phyloP scores from a whole-genome alignment of 768 basidiomycete species.

The Naganishia vishniacii region DNA sequence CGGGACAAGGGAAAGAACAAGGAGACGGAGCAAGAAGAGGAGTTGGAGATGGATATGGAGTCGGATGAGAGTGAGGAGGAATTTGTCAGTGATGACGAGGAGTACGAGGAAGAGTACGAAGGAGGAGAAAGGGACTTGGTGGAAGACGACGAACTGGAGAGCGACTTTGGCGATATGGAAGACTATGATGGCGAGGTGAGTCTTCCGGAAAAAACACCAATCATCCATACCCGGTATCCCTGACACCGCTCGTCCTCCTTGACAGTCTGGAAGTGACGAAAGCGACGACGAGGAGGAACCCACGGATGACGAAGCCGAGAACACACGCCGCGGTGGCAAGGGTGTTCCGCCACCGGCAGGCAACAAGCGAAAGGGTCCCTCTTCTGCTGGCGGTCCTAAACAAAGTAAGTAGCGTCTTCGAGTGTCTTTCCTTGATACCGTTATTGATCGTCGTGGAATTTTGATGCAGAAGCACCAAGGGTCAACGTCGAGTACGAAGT shows the following conservation, averaged over 20 bases:
- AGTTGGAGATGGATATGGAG: slow-evolving; percentile 53
- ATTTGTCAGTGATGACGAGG: slow-evolving; percentile 55
- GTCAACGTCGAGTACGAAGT: slow-evolving; percentile 97
- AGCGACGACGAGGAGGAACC: slow-evolving; percentile 47
- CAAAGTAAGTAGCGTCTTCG: slow-evolving; percentile 30
- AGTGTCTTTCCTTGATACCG: neutral
- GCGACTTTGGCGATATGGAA: slow-evolving; percentile 63
- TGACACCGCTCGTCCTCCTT: neutral
- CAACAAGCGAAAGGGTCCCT: slow-evolving; percentile 45
- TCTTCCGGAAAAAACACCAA: no score
- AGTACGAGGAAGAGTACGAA: slow-evolving; percentile 57
- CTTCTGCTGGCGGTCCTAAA: slow-evolving; percentile 29
- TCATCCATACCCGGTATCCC: no score
- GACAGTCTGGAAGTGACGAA: slow-evolving; percentile 43
- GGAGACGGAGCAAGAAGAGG: slow-evolving; percentile 42
- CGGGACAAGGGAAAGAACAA: slow-evolving; percentile 45
- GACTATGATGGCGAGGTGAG: slow-evolving; percentile 49
- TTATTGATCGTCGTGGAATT: neutral
- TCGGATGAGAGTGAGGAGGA: slow-evolving; percentile 47
- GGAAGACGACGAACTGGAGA: slow-evolving; percentile 64
- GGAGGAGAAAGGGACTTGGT: slow-evolving; percentile 59
- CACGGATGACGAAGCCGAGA: slow-evolving; percentile 52
- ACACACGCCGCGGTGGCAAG: slow-evolving; percentile 55
- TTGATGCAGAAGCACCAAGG: slow-evolving; percentile 60
- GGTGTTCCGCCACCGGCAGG: slow-evolving; percentile 47